Evolutionary conservation across 2,329 filamentous ascomycete species (phyloP), one percentile per base, ranked within the genome.

Genomic region (Epichloe aotearoae): DNA sequence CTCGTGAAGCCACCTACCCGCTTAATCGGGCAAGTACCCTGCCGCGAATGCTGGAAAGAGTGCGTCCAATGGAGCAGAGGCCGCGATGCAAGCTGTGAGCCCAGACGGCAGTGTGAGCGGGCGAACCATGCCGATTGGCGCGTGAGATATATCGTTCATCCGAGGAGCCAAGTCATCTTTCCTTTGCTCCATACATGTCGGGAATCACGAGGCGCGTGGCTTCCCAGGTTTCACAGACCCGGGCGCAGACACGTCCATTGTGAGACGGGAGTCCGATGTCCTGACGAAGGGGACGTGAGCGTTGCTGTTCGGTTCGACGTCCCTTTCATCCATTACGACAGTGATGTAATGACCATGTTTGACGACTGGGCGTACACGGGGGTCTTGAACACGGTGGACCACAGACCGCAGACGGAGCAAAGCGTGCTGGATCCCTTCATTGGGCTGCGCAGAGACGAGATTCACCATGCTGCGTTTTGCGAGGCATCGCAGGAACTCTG

Each of bases 61-160:
- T 50, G 34, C 40, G 23, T 41, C 15, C 30, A 37, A 30, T 44
- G 47, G 38, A 19, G 33, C 26, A 11, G 34, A 33, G 14, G 47
- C 26, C 26, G n/a, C n/a, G 26, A 41, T 36, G 14, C 50, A 43
- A 42, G 41, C 46, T 41, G 38, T 40, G 26, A 39, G 20, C n/a
- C 36, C 12, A 50, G 45, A n/a, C 30, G 43, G 20, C 34, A 34
- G n/a, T 52, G 48, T 30, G 51, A 49, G 45, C 14, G 40, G 26
- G 23, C 4, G 67, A 66, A 45, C 17, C 52, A 51, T 15, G 40
- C 47, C 2, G 46, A 54, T 23, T 55, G 50, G 50, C 30, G 49
- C 1, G 43, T 54, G 33, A 37, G 52, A 38, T 54, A 54, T 34
- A 46, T 54, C 17, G 54, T 52, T 7, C 52, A 49, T 5, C 52